phyloP scores from a whole-genome alignment of 805 yeast species.

The Ogataea saltuana region DNA sequence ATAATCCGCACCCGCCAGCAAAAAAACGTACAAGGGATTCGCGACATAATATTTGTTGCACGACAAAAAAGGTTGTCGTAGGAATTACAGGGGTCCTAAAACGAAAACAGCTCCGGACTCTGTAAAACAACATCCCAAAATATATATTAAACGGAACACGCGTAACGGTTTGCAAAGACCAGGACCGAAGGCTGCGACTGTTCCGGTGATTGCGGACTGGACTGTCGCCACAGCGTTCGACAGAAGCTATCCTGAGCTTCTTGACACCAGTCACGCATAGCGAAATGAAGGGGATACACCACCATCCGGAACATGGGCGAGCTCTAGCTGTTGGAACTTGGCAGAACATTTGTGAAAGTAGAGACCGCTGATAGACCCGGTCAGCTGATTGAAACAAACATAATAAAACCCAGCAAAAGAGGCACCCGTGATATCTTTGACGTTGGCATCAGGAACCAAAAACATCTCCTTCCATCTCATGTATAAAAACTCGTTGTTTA shows the following conservation, averaged over 20 bases:
- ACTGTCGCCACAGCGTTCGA: too few species aligned
- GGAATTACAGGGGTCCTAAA: too few species aligned
- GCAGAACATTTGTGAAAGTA: conserved; percentile 83
- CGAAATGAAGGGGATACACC: conserved; percentile 41
- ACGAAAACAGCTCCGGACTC: too few species aligned
- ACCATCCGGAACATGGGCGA: conserved; percentile 52
- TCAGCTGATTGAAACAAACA: conserved; percentile 73
- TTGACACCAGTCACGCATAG: conserved; percentile 18
- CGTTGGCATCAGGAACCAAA: conserved; percentile 72
- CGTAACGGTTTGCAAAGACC: too few species aligned
- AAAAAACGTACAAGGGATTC: conserved; percentile 10
- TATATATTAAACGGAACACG: too few species aligned
- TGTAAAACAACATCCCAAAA: too few species aligned
- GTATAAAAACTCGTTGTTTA: conserved; percentile 54
- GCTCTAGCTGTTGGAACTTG: conserved; percentile 73
- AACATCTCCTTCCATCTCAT: conserved; percentile 97
- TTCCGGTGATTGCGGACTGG: too few species aligned
- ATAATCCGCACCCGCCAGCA: conserved; percentile 14
- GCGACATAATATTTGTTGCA: conserved; percentile 4
- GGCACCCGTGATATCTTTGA: conserved; percentile 67
- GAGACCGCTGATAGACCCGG: conserved; percentile 76
- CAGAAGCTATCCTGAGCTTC: background rate
- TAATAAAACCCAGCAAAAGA: conserved; percentile 93
- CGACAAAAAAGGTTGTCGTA: too few species aligned
- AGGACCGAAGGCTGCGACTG: too few species aligned